A percentile compares a stretch with the other conserved stretches of the same genome.
Conservation (phyloP, 1,284 basidiomycete genomes). For the Fomitopsis palustris region DNA sequence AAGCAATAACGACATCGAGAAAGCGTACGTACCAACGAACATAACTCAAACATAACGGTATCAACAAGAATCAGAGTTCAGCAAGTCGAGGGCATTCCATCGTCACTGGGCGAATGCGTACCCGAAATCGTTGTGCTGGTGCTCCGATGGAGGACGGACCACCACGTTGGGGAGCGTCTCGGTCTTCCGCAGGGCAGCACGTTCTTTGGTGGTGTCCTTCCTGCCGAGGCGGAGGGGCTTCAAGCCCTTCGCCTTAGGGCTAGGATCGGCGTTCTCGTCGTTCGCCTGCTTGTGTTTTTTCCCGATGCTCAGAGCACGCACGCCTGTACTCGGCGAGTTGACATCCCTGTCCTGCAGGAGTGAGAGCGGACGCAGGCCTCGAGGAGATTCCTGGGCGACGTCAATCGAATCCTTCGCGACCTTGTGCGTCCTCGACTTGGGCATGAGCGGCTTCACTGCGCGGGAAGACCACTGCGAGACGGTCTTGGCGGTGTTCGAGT, state of each 20-base stretch:
- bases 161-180: constrained; percentile 44
- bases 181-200: constrained; percentile 39
- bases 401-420: neutral
- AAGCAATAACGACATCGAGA: constrained; percentile 6
- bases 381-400: constrained; percentile 31
- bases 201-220: constrained; percentile 58
- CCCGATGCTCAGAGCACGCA: constrained; percentile 50
- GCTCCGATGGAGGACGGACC: constrained; percentile 40
- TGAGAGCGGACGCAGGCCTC: constrained; percentile 55
- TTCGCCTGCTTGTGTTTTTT: constrained; percentile 39
- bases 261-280: constrained; percentile 42
- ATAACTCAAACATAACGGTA: constrained; percentile 17
- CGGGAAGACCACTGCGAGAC: constrained; percentile 48
- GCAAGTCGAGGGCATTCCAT: constrained; percentile 2
- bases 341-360: constrained; percentile 58
- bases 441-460: constrained; percentile 46
- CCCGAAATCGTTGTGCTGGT: constrained; percentile 19
- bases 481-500: constrained; percentile 27
- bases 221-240: constrained; percentile 55
- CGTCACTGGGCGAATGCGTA: constrained; percentile 16
- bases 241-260: constrained; percentile 36
- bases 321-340: constrained; percentile 34
- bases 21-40: constrained; percentile 9
- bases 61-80: constrained; percentile 16
- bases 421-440: constrained; percentile 45